Evolutionary conservation across 176 grass and related monocot genomes (phyloP).

Genomic region (Lolium rigidum): DNA sequence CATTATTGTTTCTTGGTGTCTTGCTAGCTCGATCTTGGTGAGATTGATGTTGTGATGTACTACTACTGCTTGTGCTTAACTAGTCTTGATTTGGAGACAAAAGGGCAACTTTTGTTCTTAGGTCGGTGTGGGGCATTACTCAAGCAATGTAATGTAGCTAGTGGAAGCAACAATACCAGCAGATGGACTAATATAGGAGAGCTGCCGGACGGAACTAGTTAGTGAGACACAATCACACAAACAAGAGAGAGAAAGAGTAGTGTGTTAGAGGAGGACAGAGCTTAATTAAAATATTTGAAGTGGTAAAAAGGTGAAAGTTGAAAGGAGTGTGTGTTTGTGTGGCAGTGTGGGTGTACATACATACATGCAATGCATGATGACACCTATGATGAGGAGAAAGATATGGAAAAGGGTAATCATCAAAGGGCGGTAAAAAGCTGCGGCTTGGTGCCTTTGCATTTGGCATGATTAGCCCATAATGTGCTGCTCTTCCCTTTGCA

Average conservation of each 20-base stretch:
- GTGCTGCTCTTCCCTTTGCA: constrained; percentile 41
- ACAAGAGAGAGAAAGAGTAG: neutral
- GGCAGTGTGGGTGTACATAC: neutral
- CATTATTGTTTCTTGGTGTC: constrained; percentile 46
- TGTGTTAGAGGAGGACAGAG: neutral
- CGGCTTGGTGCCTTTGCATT: constrained; percentile 76
- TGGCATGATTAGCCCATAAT: constrained; percentile 96
- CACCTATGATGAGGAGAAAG: constrained; percentile 73
- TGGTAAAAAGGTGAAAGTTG: constrained; percentile 61
- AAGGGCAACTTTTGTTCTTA: constrained; percentile 55
- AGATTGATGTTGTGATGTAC: neutral
- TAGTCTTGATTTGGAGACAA: constrained; percentile 48
- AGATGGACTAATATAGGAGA: constrained; percentile 50
- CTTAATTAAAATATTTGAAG: constrained; percentile 13
- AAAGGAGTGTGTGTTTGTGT: constrained; percentile 37
- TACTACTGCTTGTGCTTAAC: constrained; percentile 15
- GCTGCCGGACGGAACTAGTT: neutral
- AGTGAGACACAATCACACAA: neutral
- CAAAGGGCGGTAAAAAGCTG: constrained; percentile 64
- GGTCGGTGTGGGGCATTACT: constrained; percentile 56
- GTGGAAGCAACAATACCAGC: constrained; percentile 43
- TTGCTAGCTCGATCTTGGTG: constrained; percentile 28
- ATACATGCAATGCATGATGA: constrained; percentile 54
- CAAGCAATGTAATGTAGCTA: constrained; percentile 47
- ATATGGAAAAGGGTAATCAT: constrained; percentile 31